Conservation (phyloP, 2,329 filamentous ascomycete genomes). For the Aureobasidium mangrovei region DNA sequence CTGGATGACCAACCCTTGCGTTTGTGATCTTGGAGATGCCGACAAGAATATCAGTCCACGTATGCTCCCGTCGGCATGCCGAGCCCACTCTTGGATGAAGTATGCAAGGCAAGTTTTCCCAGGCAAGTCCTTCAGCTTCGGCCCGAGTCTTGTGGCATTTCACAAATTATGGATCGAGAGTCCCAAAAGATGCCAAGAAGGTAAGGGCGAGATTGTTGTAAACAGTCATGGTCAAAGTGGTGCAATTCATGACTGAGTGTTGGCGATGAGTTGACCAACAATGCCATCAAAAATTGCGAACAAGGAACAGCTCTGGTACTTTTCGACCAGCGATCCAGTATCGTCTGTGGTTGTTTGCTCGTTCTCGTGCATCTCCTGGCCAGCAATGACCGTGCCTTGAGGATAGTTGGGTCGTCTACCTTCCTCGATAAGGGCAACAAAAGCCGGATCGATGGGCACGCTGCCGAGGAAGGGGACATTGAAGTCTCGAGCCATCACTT, state of each 20-base stretch:
- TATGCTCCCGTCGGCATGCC: not conserved
- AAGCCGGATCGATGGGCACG: constrained; percentile 88
- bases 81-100: not conserved
- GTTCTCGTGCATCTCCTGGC: constrained; percentile 37
- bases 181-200: not conserved
- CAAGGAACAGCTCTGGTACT: constrained; percentile 65
- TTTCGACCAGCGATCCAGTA: constrained; percentile 51
- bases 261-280: constrained; percentile 26
- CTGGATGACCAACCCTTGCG: not conserved
- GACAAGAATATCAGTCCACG: not conserved
- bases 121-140: not conserved
- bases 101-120: not conserved
- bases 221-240: not conserved
- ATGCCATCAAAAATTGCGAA: constrained; percentile 60
- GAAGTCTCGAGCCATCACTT: constrained; percentile 83
- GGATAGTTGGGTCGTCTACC: constrained; percentile 58
- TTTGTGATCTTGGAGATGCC: not conserved
- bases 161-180: not conserved
- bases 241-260: not conserved
- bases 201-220: not conserved
- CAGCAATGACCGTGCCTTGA: constrained; percentile 54
- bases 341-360: constrained; percentile 23
- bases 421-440: constrained; percentile 79
- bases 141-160: not conserved
- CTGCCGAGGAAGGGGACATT: constrained; percentile 73